Evolutionary conservation across 2,329 filamentous ascomycete species (phyloP).

Genomic region (Aspergillus caelatus): DNA sequence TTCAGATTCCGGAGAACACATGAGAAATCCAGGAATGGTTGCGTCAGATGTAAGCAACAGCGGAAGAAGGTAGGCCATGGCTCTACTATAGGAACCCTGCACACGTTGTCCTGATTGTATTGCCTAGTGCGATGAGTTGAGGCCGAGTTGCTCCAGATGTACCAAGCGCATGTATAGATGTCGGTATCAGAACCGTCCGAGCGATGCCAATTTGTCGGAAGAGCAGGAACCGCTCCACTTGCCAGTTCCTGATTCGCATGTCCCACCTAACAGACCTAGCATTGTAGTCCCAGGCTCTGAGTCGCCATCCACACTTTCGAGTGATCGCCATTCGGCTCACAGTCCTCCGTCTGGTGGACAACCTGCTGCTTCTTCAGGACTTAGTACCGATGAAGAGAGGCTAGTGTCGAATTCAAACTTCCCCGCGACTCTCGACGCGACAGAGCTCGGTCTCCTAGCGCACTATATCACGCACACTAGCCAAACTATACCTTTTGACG

Average conservation of each 20-base stretch:
- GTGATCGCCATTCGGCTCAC: constrained; percentile 12
- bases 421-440: constrained; percentile 16
- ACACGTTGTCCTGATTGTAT: constrained; percentile 13
- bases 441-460: constrained; percentile 42
- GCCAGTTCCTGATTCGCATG: constrained; percentile 2
- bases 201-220: constrained; percentile 11
- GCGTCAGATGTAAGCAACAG: constrained; percentile 37
- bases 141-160: constrained; percentile 39
- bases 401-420: not conserved
- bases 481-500: constrained; percentile 38
- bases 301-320: constrained; percentile 2
- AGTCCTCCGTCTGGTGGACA: constrained; percentile 10
- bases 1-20: constrained; percentile 28
- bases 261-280: constrained; percentile 1
- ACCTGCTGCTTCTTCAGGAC: constrained; percentile 3
- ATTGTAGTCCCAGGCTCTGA: not conserved
- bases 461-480: constrained; percentile 50
- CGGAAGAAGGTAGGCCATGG: constrained; percentile 37
- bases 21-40: constrained; percentile 39
- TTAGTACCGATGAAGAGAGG: constrained; percentile 1
- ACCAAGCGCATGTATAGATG: constrained; percentile 32
- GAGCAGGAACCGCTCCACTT: constrained; percentile 1
- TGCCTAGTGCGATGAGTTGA: constrained; percentile 39
- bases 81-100: not conserved
- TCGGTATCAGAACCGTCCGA: constrained; percentile 28